phyloP scores from a whole-genome alignment of 352 stramenopile species.

The Phytophthora quininea region DNA sequence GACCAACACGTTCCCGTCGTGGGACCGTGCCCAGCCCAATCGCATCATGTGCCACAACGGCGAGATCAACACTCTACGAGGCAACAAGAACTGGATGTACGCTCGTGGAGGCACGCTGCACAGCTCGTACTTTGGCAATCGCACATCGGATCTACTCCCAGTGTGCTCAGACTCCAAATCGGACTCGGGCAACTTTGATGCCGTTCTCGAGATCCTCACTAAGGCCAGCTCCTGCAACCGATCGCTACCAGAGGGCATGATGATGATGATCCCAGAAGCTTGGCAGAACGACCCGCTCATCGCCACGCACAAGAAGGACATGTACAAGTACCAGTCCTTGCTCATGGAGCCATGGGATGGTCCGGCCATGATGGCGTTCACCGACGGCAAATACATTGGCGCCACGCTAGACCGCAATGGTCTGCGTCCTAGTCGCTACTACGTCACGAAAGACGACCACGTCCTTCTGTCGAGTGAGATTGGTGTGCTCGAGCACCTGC shows the following conservation, averaged over 20 bases:
- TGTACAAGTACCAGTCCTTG: slow-evolving; percentile 98
- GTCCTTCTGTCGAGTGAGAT: slow-evolving; percentile 96
- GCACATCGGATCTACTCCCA: slow-evolving; percentile 91
- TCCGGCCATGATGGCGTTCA: slow-evolving; percentile 98
- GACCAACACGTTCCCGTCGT: slow-evolving; percentile 98
- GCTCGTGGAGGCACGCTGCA: slow-evolving; percentile 90
- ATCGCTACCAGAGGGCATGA: slow-evolving; percentile 94
- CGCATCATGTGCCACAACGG: slow-evolving; percentile 99
- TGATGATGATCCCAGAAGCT: slow-evolving; percentile 99
- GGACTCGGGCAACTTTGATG: slow-evolving; percentile 97
- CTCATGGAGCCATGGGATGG: slow-evolving; percentile 98
- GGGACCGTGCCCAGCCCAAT: slow-evolving; percentile 96
- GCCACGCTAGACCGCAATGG: slow-evolving; percentile 97
- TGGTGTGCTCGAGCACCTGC: slow-evolving; percentile 92
- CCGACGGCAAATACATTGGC: slow-evolving; percentile 94
- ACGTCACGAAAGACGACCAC: slow-evolving; percentile 97
- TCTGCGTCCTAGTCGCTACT: slow-evolving; percentile 95
- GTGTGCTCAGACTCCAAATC: slow-evolving; percentile 95
- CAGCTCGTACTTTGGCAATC: slow-evolving; percentile 92
- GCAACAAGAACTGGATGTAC: slow-evolving; percentile 99
- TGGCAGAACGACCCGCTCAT: slow-evolving; percentile 96
- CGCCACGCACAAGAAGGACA: slow-evolving; percentile 93
- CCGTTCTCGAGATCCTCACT: slow-evolving; percentile 94
- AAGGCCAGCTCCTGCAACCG: slow-evolving; percentile 91
- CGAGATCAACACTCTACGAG: slow-evolving; percentile 97